Evolutionary conservation across 108 stramenopile species (phyloP), one percentile per base, ranked within the genome.

Genomic region (Mediolabrus comicus): DNA sequence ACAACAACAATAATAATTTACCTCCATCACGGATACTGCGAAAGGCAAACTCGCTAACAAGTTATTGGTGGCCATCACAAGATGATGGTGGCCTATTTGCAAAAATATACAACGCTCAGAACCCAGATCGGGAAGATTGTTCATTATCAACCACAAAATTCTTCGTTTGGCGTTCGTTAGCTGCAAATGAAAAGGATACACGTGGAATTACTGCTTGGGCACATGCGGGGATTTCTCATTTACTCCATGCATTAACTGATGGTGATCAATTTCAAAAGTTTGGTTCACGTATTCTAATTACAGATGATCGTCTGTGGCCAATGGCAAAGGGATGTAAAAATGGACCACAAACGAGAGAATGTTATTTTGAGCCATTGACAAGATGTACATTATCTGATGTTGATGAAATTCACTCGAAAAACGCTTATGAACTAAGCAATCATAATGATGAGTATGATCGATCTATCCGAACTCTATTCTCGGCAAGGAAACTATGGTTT

Each of bases 191-290:
- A 5, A 33, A 63, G 4, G 75, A 76, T 41, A 76, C 75, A 7
- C 36, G 75, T 12, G 75, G 75, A 14, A 29, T 76, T 17, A 58
- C 75, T 32, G 75, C 75, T 13, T 76, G 67, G 67, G 75, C 65
- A 4, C 75, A 76, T 28, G 67, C 75, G 29, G 75, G 43, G 0
- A 26, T 24, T 12, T 53, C 49, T 27, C 67, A 76, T 58, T 52
- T 76, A 29, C 30, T 76, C 8, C 75, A 76, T 67, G 75, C 75
- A 8, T 63, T 76, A n/a, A 76, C 67, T 31, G 67, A 76, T 39
- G 75, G 67, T 10, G 75, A 76, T 25, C 46, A 63, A 59, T 69
- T 63, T 43, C 11, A 39, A 3, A 13, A 13, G 28, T 65, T 25
- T 31, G 67, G 60, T 1, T 58, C 67, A 12, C 59, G 75, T 7